These are phyloP conservation scores for Ophiosphaerella herpotricha DNA, from an alignment of 2,329 filamentous ascomycete genomes.

Conservation along the genomic window DNA sequence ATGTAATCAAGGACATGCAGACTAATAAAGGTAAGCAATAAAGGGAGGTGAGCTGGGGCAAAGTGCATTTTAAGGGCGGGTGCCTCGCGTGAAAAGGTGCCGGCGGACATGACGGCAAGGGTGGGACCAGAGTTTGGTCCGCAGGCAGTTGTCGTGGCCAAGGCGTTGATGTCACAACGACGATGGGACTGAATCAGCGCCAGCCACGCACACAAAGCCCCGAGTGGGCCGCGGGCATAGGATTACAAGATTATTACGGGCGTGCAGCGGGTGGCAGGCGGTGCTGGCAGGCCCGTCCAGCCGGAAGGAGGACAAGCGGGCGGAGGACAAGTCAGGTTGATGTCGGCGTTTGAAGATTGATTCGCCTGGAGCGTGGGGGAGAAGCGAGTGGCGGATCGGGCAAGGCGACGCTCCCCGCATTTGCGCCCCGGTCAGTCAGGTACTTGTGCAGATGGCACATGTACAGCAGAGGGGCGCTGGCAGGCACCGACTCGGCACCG, in stretches of 20 bases:
- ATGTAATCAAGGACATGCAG: slow-evolving; percentile 24
- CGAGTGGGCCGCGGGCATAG: neutral
- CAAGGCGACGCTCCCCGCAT: slow-evolving; percentile 37
- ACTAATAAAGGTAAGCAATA: slow-evolving; percentile 27
- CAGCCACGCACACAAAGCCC: slow-evolving; percentile 12
- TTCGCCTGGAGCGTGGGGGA: slow-evolving; percentile 36
- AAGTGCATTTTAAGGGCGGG: slow-evolving; percentile 26
- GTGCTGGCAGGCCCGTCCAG: slow-evolving; percentile 13
- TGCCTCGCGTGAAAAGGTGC: slow-evolving; percentile 22
- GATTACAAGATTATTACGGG: neutral
- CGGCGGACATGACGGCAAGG: slow-evolving; percentile 43
- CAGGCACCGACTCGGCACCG: slow-evolving; percentile 1
- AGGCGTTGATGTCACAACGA: slow-evolving; percentile 39
- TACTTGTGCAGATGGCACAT: slow-evolving; percentile 30
- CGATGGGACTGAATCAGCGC: slow-evolving; percentile 28
- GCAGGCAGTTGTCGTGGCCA: slow-evolving; percentile 26
- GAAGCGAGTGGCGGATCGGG: slow-evolving; percentile 30
- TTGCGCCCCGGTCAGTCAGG: slow-evolving; percentile 34
- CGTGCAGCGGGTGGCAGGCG: neutral
- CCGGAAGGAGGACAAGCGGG: slow-evolving; percentile 8
- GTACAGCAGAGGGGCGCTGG: slow-evolving; percentile 22
- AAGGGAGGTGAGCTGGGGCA: slow-evolving; percentile 26
- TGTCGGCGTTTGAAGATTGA: slow-evolving; percentile 42
- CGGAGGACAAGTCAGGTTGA: slow-evolving; percentile 4
- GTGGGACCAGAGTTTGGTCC: slow-evolving; percentile 34